A percentile compares a stretch with the other conserved stretches of the same genome.
phyloP scores from a whole-genome alignment of 2,329 filamentous ascomycete species.

The Mycogone perniciosa region DNA sequence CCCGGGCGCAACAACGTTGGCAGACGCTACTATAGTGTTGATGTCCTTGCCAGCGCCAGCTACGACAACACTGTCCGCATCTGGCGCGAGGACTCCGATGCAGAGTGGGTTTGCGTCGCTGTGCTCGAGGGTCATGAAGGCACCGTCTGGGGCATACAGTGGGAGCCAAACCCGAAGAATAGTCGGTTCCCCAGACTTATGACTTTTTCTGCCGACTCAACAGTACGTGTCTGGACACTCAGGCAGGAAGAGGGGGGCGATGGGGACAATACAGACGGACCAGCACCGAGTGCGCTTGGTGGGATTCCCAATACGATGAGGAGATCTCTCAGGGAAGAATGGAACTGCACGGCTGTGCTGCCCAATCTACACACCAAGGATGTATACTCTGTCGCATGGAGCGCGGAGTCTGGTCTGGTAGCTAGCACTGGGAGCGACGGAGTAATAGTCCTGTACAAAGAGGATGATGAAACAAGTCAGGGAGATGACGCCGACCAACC shows the following conservation, averaged over 20 bases:
- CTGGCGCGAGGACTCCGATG: conserved; percentile 83
- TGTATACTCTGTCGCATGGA: conserved; percentile 83
- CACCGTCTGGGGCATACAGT: conserved; percentile 87
- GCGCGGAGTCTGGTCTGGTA: conserved; percentile 64
- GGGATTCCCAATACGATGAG: conserved; percentile 88
- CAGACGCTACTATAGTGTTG: conserved; percentile 47
- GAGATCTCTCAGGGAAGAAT: conserved; percentile 69
- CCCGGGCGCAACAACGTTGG: conserved; percentile 36
- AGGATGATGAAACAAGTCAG: conserved; percentile 32
- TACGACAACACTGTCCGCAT: conserved; percentile 89
- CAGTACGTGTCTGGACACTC: conserved; percentile 72
- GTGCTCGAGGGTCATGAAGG: conserved; percentile 73
- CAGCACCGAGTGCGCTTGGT: conserved; percentile 38
- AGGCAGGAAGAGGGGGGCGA: conserved; percentile 47
- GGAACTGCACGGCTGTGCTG: conserved; percentile 70
- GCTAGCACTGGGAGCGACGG: conserved; percentile 90
- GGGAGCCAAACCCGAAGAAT: conserved; percentile 44
- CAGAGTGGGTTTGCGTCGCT: conserved; percentile 85
- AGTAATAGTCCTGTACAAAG: conserved; percentile 70
- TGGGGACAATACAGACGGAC: conserved; percentile 24
- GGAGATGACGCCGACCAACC: conserved; percentile 23
- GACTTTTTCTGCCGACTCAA: conserved; percentile 80
- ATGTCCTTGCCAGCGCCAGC: conserved; percentile 81
- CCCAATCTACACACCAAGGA: conserved; percentile 72
- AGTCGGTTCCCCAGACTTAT: conserved; percentile 56